Conservation (phyloP, 192 early-diverging fungal genomes). For the Jimgerdemannia flammicorona region DNA sequence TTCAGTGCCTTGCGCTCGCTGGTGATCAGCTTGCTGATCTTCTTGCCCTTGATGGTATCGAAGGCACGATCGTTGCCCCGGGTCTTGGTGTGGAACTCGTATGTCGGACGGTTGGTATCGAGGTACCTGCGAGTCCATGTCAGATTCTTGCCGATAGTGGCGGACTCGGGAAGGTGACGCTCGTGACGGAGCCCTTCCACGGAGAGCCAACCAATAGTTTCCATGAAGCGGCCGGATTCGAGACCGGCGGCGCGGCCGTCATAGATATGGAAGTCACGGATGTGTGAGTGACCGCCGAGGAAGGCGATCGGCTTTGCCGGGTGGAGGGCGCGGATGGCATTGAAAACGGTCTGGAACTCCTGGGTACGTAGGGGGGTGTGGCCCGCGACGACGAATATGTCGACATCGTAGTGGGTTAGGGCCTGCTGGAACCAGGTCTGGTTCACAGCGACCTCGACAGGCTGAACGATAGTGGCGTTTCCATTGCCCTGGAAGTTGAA, state of each 20-base stretch:
- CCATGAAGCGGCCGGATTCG: conserved; percentile 47
- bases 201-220: conserved; percentile 54
- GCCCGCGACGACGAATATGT: conserved; percentile 47
- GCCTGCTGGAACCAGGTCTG: conserved; percentile 49
- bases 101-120: conserved; percentile 47
- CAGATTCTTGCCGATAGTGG: conserved; percentile 22
- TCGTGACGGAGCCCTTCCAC: conserved; percentile 14
- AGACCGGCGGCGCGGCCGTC: conserved; percentile 42
- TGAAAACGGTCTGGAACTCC: conserved; percentile 37
- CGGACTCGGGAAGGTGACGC: neutral
- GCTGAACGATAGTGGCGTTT: conserved; percentile 28
- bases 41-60: conserved; percentile 29
- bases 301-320: conserved; percentile 45
- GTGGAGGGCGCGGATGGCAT: conserved; percentile 41
- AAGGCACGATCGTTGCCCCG: conserved; percentile 17
- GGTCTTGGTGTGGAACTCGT: conserved; percentile 40
- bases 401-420: conserved; percentile 33
- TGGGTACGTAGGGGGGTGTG: conserved; percentile 41
- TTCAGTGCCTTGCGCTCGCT: conserved; percentile 24
- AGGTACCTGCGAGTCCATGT: conserved; percentile 47
- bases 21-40: conserved; percentile 35
- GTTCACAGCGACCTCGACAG: conserved; percentile 39
- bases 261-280: conserved; percentile 46
- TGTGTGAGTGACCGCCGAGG: conserved; percentile 43
- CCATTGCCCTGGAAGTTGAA: conserved; percentile 36